Base-by-base conservation (phyloP, 768 basidiomycete species). In the Phaeolepiota aurea region DNA sequence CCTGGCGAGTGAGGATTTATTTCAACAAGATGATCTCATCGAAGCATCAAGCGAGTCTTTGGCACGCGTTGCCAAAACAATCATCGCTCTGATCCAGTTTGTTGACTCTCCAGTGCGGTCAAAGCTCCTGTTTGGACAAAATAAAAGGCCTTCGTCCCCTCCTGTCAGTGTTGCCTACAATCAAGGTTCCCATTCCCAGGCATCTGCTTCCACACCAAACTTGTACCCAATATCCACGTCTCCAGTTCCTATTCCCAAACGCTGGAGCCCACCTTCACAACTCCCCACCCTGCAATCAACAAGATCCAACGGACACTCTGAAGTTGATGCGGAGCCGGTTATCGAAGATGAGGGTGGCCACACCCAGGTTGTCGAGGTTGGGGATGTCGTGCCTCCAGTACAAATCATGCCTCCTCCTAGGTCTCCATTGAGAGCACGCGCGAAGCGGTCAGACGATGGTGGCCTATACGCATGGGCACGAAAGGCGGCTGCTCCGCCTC, bases 21-120 rank as follows among this genome's bases (percentile, higher is more conserved):
- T 88, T 54, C 68, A 72, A 32, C 68, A 69, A 3, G 80, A 85
- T 50, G 84, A 87, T 54, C 66, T 88, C 36, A 71, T 76, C 16
- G 75, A 81, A 50, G 69, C 64, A 19, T 71, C 73, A 9, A 61
- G 71, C 30, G 79, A 84, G 45, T 68, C 73, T 9, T 66, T 87
- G 18, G 77, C 74, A 31, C 75, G 85, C 40, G 87, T 91, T 23
- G 87, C 87, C 20, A 63, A 64, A 38, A 82, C 83, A n/a, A 73
- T 91, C 36, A 66, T 85, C 32, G 72, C 82, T 12, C 64, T 91
- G 19, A 68, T 82, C 38, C 70, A 74, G 51, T 66, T 75, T 42
- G 76, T 74, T 40, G 85, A 86, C 47, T 47, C 58, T n/a, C 52
- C 65, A 13, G 65, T 68, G 20, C 65, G 65, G 36, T 64, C 64